Percentiles rank a stretch among this genome's conserved stretches.
These are phyloP conservation scores for Pseudonectria foliicola DNA, from an alignment of 2,329 filamentous ascomycete genomes.

Conservation along the genomic window DNA sequence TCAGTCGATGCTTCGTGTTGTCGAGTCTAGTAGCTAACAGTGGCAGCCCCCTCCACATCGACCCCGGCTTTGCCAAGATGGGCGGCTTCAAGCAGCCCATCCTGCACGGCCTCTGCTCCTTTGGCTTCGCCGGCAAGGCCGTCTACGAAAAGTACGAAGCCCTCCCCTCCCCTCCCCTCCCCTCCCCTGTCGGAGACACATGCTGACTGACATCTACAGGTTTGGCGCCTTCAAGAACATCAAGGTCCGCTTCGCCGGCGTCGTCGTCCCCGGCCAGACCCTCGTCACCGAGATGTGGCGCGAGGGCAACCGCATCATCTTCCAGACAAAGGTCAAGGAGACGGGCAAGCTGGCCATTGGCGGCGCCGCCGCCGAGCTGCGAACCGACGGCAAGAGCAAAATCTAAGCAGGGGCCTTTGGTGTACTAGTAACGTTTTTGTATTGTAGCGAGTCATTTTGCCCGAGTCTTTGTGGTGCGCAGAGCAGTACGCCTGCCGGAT, in stretches of 20 bases:
- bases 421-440: constrained; percentile 19
- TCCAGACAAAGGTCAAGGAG: constrained; percentile 86
- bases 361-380: constrained; percentile 71
- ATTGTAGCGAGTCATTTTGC: constrained; percentile 17
- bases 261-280: constrained; percentile 82
- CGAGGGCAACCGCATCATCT: constrained; percentile 70
- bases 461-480: constrained; percentile 2
- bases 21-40: constrained; percentile 1
- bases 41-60: constrained; percentile 75
- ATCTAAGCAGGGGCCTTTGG: constrained; percentile 14
- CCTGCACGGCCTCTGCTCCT: constrained; percentile 92
- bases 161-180: too few species aligned
- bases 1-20: too few species aligned
- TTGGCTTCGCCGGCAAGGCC: constrained; percentile 86
- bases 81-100: constrained; percentile 94
- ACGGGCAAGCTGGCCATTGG: constrained; percentile 84
- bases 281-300: constrained; percentile 93
- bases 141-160: constrained; percentile 58
- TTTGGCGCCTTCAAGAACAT: constrained; percentile 84
- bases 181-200: too few species aligned
- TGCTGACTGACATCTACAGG: too few species aligned
- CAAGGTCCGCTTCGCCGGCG: constrained; percentile 85
- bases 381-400: constrained; percentile 29
- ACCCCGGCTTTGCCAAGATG: constrained; percentile 88
- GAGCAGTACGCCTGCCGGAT: too few species aligned